These are phyloP conservation scores for Chaetomium sp. DNA, from an alignment of 2,329 filamentous ascomycete species.

Conservation along the genomic window DNA sequence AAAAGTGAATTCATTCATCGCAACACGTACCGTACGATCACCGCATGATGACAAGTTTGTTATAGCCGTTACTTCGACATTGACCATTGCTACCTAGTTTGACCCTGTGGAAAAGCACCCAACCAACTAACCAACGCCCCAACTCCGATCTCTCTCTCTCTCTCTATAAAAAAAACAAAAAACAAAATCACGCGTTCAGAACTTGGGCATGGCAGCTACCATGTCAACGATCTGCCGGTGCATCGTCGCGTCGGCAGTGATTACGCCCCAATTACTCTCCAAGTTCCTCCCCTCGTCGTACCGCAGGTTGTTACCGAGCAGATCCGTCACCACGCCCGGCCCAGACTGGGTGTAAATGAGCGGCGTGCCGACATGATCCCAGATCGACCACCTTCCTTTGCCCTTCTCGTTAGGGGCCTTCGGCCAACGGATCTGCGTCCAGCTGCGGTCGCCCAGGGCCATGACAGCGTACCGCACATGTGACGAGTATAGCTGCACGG, in stretches of 20 bases:
- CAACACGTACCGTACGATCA: no score
- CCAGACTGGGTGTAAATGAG: constrained; percentile 22
- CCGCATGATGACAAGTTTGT: no score
- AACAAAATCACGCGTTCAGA: no score
- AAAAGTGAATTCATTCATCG: no score
- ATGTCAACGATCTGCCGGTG: background rate
- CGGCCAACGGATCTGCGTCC: constrained; percentile 16
- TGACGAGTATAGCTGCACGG: constrained; percentile 16
- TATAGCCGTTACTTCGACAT: no score
- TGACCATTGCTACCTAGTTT: no score
- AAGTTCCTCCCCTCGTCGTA: background rate
- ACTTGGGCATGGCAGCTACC: no score
- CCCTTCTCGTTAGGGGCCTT: background rate
- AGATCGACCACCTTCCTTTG: constrained; percentile 12
- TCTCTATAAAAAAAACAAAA: no score
- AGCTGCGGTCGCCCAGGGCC: constrained; percentile 14
- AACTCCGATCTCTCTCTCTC: no score
- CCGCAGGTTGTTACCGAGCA: background rate
- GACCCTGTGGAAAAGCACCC: no score
- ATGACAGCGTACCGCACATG: constrained; percentile 21
- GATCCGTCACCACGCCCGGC: constrained; percentile 17
- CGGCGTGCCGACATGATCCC: constrained; percentile 22
- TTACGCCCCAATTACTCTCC: background rate
- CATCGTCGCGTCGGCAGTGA: background rate
- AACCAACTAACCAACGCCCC: no score